A percentile compares a stretch with the other conserved stretches of the same genome.
phyloP scores from a whole-genome alignment of 306 rosid genomes.

The Cucurbita ficifolia region DNA sequence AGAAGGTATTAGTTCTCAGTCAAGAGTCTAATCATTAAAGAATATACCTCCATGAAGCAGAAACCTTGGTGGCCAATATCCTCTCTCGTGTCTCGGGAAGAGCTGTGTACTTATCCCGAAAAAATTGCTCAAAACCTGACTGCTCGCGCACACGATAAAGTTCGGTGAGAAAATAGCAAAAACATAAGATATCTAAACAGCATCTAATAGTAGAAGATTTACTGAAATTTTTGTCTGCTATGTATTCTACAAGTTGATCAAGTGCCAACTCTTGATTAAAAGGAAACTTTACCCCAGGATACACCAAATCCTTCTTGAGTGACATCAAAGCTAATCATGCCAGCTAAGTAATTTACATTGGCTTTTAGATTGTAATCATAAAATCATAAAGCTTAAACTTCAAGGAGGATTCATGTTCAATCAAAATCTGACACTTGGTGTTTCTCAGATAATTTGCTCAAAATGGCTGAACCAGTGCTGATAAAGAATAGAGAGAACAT shows the following conservation, averaged over 20 bases:
- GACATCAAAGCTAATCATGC: neutral
- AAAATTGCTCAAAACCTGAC: conserved; percentile 91
- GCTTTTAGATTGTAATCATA: neutral
- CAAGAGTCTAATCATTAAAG: neutral
- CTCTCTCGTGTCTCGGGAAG: conserved; percentile 92
- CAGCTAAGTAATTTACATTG: neutral
- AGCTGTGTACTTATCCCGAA: conserved; percentile 66
- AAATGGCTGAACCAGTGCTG: neutral
- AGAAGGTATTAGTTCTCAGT: neutral
- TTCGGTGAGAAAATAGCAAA: conserved; percentile 8
- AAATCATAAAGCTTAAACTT: neutral
- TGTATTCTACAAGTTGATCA: neutral
- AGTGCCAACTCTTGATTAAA: neutral
- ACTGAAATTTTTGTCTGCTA: neutral
- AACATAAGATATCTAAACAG: neutral
- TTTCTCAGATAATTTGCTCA: neutral
- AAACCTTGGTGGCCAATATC: conserved; percentile 78
- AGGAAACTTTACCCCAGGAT: neutral
- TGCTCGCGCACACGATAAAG: conserved; percentile 27
- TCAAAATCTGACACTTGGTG: neutral
- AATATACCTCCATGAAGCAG: conserved; percentile 68
- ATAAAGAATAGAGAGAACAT: neutral
- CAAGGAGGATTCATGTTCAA: neutral
- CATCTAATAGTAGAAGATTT: neutral
- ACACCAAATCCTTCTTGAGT: neutral